These are phyloP conservation scores for Codiaeum variegatum DNA, from an alignment of 441 rosid species.

Conservation along the genomic window DNA sequence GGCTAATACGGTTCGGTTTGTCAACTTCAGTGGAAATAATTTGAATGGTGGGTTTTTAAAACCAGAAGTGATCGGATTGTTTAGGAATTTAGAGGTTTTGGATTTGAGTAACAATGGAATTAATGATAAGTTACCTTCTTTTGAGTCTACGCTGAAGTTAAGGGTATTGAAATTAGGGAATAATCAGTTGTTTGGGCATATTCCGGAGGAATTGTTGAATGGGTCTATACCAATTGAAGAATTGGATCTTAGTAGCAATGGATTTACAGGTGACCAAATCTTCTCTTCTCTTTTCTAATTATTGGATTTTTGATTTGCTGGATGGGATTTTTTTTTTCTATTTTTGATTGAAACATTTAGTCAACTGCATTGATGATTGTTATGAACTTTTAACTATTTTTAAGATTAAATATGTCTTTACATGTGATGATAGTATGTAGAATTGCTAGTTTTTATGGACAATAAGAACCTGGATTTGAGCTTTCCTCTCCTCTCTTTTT, in stretches of 20 bases:
- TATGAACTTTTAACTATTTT: background rate
- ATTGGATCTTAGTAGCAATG: constrained; percentile 86
- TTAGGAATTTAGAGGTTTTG: constrained; percentile 61
- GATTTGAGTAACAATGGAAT: constrained; percentile 59
- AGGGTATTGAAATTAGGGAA: constrained; percentile 53
- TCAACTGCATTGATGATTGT: constrained; percentile 5
- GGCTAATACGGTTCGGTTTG: constrained; percentile 54
- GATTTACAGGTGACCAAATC: constrained; percentile 59
- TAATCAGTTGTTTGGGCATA: constrained; percentile 55
- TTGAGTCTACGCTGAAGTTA: constrained; percentile 48
- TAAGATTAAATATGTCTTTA: background rate
- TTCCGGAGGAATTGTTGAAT: constrained; percentile 63
- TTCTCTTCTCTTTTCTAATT: background rate
- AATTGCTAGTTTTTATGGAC: background rate
- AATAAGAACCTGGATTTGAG: constrained; percentile 4
- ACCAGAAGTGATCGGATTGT: constrained; percentile 47
- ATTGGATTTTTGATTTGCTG: background rate
- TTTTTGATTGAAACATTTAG: background rate
- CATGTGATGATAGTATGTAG: background rate
- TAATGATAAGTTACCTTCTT: constrained; percentile 59
- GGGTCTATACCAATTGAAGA: constrained; percentile 52
- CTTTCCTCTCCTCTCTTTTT: background rate
- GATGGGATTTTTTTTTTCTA: background rate
- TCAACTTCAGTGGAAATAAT: constrained; percentile 66
- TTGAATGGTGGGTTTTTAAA: constrained; percentile 56